phyloP scores from a whole-genome alignment of 2,329 filamentous ascomycete genomes.

The Colletotrichum lupini region DNA sequence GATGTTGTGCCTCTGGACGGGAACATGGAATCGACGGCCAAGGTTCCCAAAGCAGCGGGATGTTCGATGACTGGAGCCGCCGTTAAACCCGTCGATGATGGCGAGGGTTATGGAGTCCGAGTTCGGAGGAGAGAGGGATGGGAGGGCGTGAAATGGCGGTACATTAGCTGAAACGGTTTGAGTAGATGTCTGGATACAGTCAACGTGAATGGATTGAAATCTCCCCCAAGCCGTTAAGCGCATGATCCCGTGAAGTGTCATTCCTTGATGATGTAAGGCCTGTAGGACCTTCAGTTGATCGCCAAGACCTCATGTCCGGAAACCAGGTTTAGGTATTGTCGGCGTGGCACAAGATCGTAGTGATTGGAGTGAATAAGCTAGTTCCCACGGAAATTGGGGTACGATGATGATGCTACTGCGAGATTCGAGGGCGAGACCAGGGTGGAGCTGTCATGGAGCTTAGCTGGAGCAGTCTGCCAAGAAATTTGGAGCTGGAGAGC shows the following conservation, averaged over 20 bases:
- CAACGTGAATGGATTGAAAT: neutral
- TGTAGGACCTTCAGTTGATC: neutral
- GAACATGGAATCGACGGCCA: neutral
- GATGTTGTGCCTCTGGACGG: conserved; percentile 40
- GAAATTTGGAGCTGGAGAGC: conserved; percentile 12
- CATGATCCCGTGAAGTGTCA: neutral
- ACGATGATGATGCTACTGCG: neutral
- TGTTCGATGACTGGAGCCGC: conserved; percentile 1
- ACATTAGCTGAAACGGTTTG: conserved; percentile 4
- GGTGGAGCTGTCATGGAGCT: conserved; percentile 10
- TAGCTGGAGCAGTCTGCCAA: neutral
- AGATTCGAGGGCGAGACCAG: neutral
- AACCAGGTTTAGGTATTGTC: neutral
- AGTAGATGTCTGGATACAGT: neutral
- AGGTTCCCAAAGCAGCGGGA: neutral
- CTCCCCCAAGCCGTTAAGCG: neutral
- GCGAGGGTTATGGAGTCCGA: conserved; percentile 18
- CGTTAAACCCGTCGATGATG: conserved; percentile 6
- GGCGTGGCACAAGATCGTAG: neutral
- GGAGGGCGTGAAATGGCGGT: conserved; percentile 25
- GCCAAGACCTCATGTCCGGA: neutral
- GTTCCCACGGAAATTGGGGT: conserved; percentile 2
- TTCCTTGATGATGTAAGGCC: neutral
- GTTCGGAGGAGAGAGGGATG: conserved; percentile 27
- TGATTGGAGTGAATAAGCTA: neutral